Evolutionary conservation across 2,329 filamentous ascomycete genomes (phyloP).

Genomic region (Aspergillus sp.): DNA sequence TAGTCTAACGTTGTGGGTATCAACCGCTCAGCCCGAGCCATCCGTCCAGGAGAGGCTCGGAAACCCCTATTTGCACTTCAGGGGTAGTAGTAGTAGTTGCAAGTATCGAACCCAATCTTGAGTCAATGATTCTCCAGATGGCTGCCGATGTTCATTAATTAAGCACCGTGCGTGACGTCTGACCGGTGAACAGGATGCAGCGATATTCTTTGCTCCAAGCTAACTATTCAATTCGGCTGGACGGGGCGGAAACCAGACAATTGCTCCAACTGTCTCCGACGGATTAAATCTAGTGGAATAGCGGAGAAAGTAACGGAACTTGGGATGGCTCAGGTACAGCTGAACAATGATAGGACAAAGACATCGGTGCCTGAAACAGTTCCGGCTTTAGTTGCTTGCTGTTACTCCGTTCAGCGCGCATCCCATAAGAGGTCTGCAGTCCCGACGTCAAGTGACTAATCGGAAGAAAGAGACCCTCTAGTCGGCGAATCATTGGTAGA

Average conservation of each 20-base stretch:
- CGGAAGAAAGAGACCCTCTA: not conserved
- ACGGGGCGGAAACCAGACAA: not conserved
- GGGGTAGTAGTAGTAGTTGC: not conserved
- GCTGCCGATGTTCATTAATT: not conserved
- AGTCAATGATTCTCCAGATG: not conserved
- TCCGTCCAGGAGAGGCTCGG: not conserved
- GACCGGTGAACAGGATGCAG: not conserved
- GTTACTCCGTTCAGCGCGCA: not conserved
- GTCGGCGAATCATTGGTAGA: not conserved
- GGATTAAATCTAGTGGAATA: not conserved
- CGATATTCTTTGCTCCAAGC: not conserved
- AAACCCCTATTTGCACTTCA: not conserved
- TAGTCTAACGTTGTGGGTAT: not conserved
- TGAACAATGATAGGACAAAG: not conserved
- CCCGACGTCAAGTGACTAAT: not conserved
- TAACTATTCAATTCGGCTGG: not conserved
- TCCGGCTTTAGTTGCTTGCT: not conserved
- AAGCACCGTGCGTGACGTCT: not conserved
- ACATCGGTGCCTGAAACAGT: conserved; percentile 3
- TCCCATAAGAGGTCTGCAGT: not conserved
- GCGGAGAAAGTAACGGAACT: not conserved
- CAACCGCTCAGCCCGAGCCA: not conserved
- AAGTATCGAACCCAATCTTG: not conserved
- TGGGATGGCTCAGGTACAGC: conserved; percentile 5
- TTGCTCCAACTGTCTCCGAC: not conserved